These are phyloP conservation scores for Metschnikowia hibisci DNA, from an alignment of 805 yeast species.

Conservation along the genomic window DNA sequence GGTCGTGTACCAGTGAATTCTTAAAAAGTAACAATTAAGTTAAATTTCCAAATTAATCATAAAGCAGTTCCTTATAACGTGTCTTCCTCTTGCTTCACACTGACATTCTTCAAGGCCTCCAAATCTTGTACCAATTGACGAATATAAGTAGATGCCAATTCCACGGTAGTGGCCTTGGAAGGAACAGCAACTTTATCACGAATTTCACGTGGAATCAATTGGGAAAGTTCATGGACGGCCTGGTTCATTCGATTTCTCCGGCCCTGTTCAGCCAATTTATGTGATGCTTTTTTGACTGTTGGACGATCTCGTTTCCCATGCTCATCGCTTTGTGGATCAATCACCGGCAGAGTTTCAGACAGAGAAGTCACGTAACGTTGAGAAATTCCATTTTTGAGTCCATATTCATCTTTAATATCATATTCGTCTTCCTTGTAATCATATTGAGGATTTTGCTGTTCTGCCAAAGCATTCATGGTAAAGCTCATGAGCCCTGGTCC, in stretches of 20 bases:
- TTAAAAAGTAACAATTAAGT: too few relatives aligned
- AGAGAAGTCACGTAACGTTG: constrained; percentile 10
- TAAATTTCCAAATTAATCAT: too few relatives aligned
- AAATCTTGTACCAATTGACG: constrained; percentile 29
- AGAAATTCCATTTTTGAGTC: neutral
- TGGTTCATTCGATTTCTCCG: constrained; percentile 87
- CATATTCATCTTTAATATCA: neutral
- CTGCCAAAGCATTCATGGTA: constrained; percentile 44
- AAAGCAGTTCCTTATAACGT: too few relatives aligned
- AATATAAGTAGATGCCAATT: constrained; percentile 75
- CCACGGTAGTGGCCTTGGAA: constrained; percentile 93
- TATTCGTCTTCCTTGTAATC: neutral
- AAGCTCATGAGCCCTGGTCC: constrained; percentile 43
- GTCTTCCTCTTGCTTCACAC: neutral
- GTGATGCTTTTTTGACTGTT: constrained; percentile 60
- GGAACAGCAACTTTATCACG: constrained; percentile 62
- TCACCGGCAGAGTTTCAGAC: constrained; percentile 19
- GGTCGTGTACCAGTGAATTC: too few relatives aligned
- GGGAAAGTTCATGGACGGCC: constrained; percentile 74
- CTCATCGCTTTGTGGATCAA: constrained; percentile 11
- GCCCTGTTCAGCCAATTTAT: constrained; percentile 94
- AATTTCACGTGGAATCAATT: constrained; percentile 59
- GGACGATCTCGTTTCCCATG: constrained; percentile 29
- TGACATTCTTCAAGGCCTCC: constrained; percentile 15
- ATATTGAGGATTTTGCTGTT: constrained; percentile 21